Base-by-base conservation (phyloP, 2,329 filamentous ascomycete species). In the Ceratocystis huliohia region DNA sequence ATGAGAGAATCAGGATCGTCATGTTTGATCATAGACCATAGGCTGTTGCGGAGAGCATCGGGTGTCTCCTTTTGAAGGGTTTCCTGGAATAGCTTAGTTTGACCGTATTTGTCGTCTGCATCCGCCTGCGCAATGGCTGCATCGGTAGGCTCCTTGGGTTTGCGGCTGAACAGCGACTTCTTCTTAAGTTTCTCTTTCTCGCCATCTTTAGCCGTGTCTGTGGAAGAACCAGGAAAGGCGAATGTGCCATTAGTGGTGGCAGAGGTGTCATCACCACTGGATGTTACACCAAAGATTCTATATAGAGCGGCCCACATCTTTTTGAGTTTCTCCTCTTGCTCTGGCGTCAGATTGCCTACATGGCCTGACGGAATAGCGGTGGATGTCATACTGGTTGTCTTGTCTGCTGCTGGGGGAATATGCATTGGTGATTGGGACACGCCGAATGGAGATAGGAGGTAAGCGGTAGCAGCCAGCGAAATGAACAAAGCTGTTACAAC, bases 1-100 rank as follows among this genome's bases (percentile, higher is more conserved):
- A 93, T 78, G 20, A 95, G 79, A 1, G 87, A 88, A 76, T 99
- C 94, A 0, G 94, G 94, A 73, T 97, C 85, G 73, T 99, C 94
- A 72, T 94, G 88, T 79, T 97, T 99, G 67, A 93, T 84, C 91
- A 96, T 96, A 70, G 79, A 83, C 94, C 94, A 97, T 73, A 97
- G 88, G 0, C 91, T 87, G 17, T 81, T 80, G 64, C 91, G 85
- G 70, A 99, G 84, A 56, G 88, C 82, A 72, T 95, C 90, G 0
- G 93, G 89, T 0, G 85, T 82, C 72, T 88, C 83, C 68, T 83
- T 89, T 62, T 88, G 86, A 8, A 99, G 76, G 0, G 91, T 90
- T 50, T 93, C 85, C 71, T 90, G 84, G 76, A 91, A 96, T 63
- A 91, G 86, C 76, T 93, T 94, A 46, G 84, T 88, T 75, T 94